Evolutionary conservation across 78 protist species (phyloP).

Genomic region (Dictyostelium intermedium): DNA sequence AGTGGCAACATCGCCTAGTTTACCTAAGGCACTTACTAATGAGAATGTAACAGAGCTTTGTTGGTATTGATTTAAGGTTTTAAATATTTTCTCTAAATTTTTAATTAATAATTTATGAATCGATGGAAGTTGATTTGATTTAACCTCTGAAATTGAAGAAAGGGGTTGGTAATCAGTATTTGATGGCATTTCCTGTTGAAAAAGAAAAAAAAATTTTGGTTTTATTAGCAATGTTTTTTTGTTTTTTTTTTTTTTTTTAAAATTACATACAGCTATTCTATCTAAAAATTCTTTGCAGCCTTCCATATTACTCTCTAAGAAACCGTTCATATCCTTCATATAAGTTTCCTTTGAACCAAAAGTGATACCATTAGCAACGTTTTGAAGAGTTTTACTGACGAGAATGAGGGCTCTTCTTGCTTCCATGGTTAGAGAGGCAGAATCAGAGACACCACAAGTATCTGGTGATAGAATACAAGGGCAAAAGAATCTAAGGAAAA

Average conservation of each 20-base stretch:
- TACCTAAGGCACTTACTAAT: conserved; percentile 52
- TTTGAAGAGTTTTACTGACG: conserved; percentile 69
- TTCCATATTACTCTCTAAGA: conserved; percentile 67
- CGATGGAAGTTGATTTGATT: conserved; percentile 52
- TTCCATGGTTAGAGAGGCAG: conserved; percentile 42
- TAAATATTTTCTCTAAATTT: conserved; percentile 70
- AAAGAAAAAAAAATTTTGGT: not conserved
- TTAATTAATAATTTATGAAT: conserved; percentile 62
- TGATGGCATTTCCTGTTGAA: conserved; percentile 33
- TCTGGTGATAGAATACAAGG: conserved; percentile 78
- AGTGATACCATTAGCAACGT: conserved; percentile 74
- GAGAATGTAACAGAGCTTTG: conserved; percentile 57
- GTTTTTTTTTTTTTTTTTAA: not conserved
- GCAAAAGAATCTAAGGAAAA: conserved; percentile 77
- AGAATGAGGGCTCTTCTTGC: conserved; percentile 63
- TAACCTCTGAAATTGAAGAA: conserved; percentile 54
- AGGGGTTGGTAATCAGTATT: conserved; percentile 38
- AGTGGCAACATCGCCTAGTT: conserved; percentile 23
- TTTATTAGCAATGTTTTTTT: not conserved
- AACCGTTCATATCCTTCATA: conserved; percentile 80
- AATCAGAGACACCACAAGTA: conserved; percentile 41
- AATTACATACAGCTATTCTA: conserved; percentile 53
- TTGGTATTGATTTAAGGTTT: conserved; percentile 59
- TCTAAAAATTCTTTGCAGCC: conserved; percentile 61
- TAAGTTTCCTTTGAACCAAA: conserved; percentile 79